These are phyloP conservation scores for Ceratocystis alfenasii DNA, from an alignment of 2,329 filamentous ascomycete species.

Conservation along the genomic window DNA sequence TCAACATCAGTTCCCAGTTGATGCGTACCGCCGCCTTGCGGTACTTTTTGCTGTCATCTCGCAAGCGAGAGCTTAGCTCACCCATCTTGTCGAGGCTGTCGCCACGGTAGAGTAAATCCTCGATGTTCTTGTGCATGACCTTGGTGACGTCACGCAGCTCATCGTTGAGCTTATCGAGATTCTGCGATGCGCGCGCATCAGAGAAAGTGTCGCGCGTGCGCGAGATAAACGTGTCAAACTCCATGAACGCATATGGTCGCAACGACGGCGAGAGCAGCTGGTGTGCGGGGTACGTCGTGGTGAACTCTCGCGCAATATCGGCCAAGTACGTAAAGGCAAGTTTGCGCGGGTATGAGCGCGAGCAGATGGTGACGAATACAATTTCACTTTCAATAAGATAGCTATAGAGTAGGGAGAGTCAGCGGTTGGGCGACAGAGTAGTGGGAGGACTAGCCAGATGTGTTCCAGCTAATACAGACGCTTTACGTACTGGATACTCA, in stretches of 20 bases:
- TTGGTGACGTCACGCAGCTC: conserved; percentile 96
- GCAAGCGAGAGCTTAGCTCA: conserved; percentile 73
- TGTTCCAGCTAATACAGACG: too few species aligned
- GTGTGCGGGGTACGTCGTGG: conserved; percentile 61
- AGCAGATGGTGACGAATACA: conserved; percentile 87
- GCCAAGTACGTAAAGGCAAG: conserved; percentile 96
- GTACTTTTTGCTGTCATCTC: conserved; percentile 93
- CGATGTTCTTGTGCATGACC: conserved; percentile 99
- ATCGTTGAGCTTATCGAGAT: conserved; percentile 89
- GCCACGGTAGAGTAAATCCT: conserved; percentile 88
- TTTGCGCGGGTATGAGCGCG: conserved; percentile 89
- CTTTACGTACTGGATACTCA: conserved; percentile 63
- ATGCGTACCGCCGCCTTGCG: conserved; percentile 83
- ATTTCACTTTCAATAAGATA: conserved; percentile 76
- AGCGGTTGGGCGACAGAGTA: not conserved
- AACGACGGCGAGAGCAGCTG: conserved; percentile 64
- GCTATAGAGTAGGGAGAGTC: conserved; percentile 34
- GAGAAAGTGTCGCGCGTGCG: conserved; percentile 90
- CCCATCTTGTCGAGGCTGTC: conserved; percentile 96
- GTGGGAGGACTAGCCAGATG: too few species aligned
- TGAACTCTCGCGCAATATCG: conserved; percentile 84
- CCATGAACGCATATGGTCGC: conserved; percentile 90
- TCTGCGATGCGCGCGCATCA: conserved; percentile 79
- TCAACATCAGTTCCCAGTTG: conserved; percentile 93
- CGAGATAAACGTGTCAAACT: conserved; percentile 94